Evolutionary conservation across 148 eudicot species (phyloP), one percentile per base, ranked within the genome.

Genomic region (Pouteria glomerata): DNA sequence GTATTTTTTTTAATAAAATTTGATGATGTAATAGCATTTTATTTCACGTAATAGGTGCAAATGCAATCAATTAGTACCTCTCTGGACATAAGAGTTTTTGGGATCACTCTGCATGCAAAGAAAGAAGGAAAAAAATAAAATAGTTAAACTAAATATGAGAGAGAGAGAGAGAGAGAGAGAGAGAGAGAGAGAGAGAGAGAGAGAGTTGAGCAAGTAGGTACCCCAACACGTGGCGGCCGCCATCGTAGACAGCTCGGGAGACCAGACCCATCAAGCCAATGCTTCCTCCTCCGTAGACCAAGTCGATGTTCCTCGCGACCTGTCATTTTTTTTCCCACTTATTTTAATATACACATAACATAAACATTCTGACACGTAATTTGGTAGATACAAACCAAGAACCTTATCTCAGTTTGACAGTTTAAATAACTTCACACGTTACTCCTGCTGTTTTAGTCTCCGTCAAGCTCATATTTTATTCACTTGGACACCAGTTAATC

Each of bases 221-320:
- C 97, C 97, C 97, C 33, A 92, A 85, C 73, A 92, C 97, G 76
- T 92, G 97, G 66, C 97, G 88, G 23, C 97, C 97, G 58, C 97
- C 97, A 72, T 86, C 65, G 57, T 78, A 82, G 34, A 92, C 97
- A 68, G 93, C 89, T 78, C 79, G 89, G 29, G 97, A 87, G 75
- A 92, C 83, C 24, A 92, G 72, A 27, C 97, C 97, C 97, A 92
- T 92, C 37, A 92, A 73, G 16, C 97, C 97, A 76, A 89, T 72
- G 84, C 97, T 92, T 57, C 97, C 97, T 73, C 97, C 97, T 60
- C 98, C 98, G 68, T 93, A 93, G 1, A 93, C 98, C 91, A 93
- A 82, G 78, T 90, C 89, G 39, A 92, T 88, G 50, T 87, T 89
- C 75, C 86, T 86, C 68, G 84, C 92, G 64, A 92, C 86, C 95